Evolutionary conservation across 192 early-diverging fungal genomes (phyloP).

Genomic region (Borealophlyctis nickersoniae): DNA sequence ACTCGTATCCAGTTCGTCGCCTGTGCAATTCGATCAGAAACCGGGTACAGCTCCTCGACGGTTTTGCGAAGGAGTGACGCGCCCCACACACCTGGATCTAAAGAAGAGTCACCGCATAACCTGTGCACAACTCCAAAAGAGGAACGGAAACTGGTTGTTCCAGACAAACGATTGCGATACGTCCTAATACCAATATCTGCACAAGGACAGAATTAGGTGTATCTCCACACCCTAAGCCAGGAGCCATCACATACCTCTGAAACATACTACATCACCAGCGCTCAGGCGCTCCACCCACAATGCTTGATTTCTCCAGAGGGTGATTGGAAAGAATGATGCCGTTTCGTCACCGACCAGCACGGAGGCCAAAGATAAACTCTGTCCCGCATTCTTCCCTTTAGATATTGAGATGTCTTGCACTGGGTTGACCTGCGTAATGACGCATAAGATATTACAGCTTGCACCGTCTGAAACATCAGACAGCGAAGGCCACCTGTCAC

Average conservation of each 20-base stretch:
- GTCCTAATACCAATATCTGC: background rate
- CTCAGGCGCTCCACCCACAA: background rate
- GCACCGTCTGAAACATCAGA: background rate
- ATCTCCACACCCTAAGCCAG: background rate
- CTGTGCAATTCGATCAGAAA: too few species aligned
- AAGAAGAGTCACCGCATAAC: background rate
- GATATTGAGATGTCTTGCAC: slow-evolving; percentile 3
- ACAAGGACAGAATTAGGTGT: background rate
- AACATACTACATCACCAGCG: slow-evolving; percentile 1
- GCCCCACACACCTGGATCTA: background rate
- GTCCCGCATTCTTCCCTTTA: background rate
- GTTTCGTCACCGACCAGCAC: slow-evolving; percentile 1
- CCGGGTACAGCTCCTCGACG: too few species aligned
- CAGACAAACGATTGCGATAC: background rate
- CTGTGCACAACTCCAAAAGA: background rate
- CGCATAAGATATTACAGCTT: background rate
- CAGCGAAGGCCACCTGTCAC: background rate
- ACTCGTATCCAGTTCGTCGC: too few species aligned
- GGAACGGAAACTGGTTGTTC: background rate
- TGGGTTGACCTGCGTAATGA: slow-evolving; percentile 5
- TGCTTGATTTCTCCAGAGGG: slow-evolving; percentile 8
- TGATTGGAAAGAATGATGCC: slow-evolving; percentile 6
- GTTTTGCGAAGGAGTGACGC: too few species aligned
- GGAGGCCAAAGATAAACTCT: background rate
- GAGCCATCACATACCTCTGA: slow-evolving; percentile 2